Evolutionary conservation across 371 early-diverging fungal genomes (phyloP), one percentile per base, ranked within the genome.

Genomic region (Circinella umbellata): DNA sequence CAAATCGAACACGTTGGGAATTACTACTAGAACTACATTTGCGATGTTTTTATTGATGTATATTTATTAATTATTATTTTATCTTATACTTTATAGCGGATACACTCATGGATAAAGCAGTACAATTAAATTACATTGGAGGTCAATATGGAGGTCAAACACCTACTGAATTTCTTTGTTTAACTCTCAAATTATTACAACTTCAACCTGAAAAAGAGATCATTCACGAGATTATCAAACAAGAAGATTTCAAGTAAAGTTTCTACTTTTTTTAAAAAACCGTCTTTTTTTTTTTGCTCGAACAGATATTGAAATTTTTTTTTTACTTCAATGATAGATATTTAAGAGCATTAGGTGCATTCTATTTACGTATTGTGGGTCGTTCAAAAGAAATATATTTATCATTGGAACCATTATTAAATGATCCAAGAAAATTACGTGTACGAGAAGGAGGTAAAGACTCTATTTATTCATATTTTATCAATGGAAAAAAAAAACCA

Each of bases 91-190:
- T 57, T 27, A 49, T 74, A 90, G 96, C 96, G 54, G 96, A 93
- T 17, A 90, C 95, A 14, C 78, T 97, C 17, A 89, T 97, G 76
- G 98, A 96, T 72, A 92, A 93, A 73, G 97, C 97, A 4, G 93
- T 92, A 15, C 88, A 86, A 14, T 80, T 98, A 6, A 80, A 76
- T 3, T 81, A 76, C 55, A 90, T 98, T 68, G 98, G 98, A 35
- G 97, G 98, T 5, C 88, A 89, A 68, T 95, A 86, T 74, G 97
- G 94, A 4, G 89, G 88, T 69, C 92, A 93, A 67, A 88, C 88
- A 69, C 98, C 99, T 4, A 94, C 96, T 10, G 92, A 92, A 68
- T 98, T 98, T 73, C 77, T 97, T 35, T 97, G 97, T 72, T 85
- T 97, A 15, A 78, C 88, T 2, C 86, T 97, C 36, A 97, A 96